phyloP scores from a whole-genome alignment of 441 rosid genomes.

The Pelargonium cotyledonis region DNA sequence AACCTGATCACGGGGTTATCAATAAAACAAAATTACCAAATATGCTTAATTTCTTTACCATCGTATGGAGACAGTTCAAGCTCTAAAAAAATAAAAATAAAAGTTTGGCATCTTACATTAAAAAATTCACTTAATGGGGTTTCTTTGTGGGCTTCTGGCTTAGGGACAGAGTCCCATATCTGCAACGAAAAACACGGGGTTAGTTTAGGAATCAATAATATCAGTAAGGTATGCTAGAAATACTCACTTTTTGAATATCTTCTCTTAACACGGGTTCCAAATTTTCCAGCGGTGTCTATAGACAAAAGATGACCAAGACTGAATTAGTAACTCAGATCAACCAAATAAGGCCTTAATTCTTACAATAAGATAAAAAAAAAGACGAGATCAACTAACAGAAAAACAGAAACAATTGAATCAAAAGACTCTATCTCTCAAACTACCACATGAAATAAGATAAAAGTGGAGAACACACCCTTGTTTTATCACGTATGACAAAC shows the following conservation, averaged over 20 bases:
- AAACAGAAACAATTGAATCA: not conserved
- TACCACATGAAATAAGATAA: constrained; percentile 7
- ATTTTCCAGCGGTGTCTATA: constrained; percentile 91
- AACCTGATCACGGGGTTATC: constrained; percentile 47
- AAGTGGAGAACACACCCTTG: constrained; percentile 52
- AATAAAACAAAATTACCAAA: constrained; percentile 11
- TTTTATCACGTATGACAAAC: constrained; percentile 99
- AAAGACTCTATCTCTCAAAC: not conserved
- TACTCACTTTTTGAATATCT: constrained; percentile 86
- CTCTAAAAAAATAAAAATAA: not conserved
- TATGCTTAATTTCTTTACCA: not conserved
- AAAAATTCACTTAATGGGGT: constrained; percentile 95
- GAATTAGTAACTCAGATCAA: constrained; percentile 6
- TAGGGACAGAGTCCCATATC: constrained; percentile 97
- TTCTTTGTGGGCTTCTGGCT: constrained; percentile 85
- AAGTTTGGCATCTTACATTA: constrained; percentile 47
- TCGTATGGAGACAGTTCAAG: not conserved
- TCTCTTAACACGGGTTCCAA: constrained; percentile 91
- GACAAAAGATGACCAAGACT: constrained; percentile 20
- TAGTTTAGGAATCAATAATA: constrained; percentile 13
- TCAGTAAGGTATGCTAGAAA: constrained; percentile 11
- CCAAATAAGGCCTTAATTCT: not conserved
- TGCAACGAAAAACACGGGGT: constrained; percentile 28
- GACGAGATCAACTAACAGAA: not conserved
- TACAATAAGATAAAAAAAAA: not conserved